Conservation (phyloP, 495 filamentous ascomycete species). For the Umbilicaria muhlenbergii region DNA sequence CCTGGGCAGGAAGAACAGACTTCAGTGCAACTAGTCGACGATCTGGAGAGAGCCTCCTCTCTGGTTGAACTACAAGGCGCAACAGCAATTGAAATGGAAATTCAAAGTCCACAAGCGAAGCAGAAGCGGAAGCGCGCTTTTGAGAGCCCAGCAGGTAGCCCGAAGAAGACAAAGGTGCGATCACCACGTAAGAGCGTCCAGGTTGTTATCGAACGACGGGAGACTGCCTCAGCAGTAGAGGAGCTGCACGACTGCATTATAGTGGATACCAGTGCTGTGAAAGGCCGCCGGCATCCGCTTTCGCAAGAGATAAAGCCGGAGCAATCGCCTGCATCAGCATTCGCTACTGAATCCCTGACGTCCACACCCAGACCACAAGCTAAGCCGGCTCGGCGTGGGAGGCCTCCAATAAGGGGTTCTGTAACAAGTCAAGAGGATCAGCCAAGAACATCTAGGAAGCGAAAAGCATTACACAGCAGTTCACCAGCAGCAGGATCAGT, state of each 20-base stretch:
- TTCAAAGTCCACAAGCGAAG: neutral
- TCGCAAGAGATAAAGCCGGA: too few relatives aligned
- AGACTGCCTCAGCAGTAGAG: neutral
- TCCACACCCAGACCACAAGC: too few relatives aligned
- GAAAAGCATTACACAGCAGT: too few relatives aligned
- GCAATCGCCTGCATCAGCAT: too few relatives aligned
- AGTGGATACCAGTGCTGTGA: neutral
- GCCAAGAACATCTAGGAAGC: too few relatives aligned
- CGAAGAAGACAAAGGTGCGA: constrained; percentile 5
- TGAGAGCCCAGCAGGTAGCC: neutral
- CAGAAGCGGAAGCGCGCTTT: constrained; percentile 6
- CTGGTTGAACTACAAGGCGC: neutral
- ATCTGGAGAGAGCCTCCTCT: constrained; percentile 13
- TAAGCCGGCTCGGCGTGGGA: too few relatives aligned
- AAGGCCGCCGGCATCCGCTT: too few relatives aligned
- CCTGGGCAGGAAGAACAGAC: constrained; percentile 9
- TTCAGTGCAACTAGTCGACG: constrained; percentile 9
- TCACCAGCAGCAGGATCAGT: too few relatives aligned
- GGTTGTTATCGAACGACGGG: neutral
- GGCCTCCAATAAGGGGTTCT: too few relatives aligned
- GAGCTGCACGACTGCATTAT: neutral
- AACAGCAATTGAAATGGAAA: neutral
- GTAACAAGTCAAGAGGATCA: too few relatives aligned
- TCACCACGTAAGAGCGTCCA: neutral
- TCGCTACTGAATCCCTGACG: too few relatives aligned